Evolutionary conservation across 202 grass and related monocot species (phyloP).

Genomic region (Brachypodium distachyon): DNA sequence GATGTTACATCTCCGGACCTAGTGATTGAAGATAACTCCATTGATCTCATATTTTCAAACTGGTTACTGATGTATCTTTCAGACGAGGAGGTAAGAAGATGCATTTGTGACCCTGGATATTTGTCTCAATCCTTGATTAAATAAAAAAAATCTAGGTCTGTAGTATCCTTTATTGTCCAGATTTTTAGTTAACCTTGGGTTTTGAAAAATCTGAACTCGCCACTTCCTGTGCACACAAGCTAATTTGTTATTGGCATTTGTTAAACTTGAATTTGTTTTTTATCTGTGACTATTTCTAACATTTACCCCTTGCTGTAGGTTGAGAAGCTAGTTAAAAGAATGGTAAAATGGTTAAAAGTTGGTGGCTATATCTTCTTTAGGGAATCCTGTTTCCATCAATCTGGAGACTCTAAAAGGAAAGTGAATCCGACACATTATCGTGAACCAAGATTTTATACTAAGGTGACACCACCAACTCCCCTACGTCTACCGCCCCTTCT

Average conservation of each 20-base stretch:
- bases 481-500: background rate
- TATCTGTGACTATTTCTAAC: background rate
- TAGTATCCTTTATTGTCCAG: background rate
- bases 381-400: constrained; percentile 99
- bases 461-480: constrained; percentile 38
- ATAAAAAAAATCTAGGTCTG: background rate
- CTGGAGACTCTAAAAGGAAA: constrained; percentile 95
- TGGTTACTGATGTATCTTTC: constrained; percentile 99
- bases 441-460: constrained; percentile 89
- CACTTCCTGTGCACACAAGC: background rate
- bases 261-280: background rate
- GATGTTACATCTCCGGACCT: constrained; percentile 84
- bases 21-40: constrained; percentile 55
- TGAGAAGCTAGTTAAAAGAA: constrained; percentile 61
- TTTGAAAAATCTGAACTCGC: background rate
- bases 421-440: constrained; percentile 93
- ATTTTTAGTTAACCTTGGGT: background rate
- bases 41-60: constrained; percentile 96
- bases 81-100: constrained; percentile 69
- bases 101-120: background rate
- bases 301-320: constrained; percentile 45
- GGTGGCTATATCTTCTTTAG: constrained; percentile 91
- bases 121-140: background rate
- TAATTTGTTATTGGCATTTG: background rate
- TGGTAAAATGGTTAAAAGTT: constrained; percentile 91